A percentile compares a stretch with the other conserved stretches of the same genome.
Conservation (phyloP, 2,329 filamentous ascomycete genomes). For the Lanzia echinophila region DNA sequence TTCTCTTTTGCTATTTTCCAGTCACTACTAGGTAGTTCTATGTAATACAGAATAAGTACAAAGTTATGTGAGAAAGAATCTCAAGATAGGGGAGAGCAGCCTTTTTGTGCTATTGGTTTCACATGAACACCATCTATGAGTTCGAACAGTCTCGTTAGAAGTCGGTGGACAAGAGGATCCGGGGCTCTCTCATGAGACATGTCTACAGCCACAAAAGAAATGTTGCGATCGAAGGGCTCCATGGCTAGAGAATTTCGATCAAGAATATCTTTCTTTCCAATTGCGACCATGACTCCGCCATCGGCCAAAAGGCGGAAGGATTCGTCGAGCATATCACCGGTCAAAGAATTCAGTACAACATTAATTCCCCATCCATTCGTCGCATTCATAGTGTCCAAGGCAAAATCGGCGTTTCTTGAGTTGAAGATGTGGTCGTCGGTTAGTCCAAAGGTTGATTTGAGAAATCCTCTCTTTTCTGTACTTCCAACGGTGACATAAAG, state of each 20-base stretch:
- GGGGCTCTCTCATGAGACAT: conserved; percentile 8
- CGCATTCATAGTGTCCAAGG: not conserved
- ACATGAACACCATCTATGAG: conserved; percentile 7
- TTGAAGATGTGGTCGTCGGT: not conserved
- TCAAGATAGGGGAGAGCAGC: no score
- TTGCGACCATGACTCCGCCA: conserved; percentile 27
- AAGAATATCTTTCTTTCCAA: conserved; percentile 18
- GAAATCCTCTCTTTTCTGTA: not conserved
- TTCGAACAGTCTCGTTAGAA: not conserved
- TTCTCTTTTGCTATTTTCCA: not conserved
- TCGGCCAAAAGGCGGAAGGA: conserved; percentile 31
- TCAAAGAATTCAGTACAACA: conserved; percentile 27
- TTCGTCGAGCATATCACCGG: conserved; percentile 25
- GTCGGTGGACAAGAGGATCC: conserved; percentile 10
- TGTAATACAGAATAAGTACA: not conserved
- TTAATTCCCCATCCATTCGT: conserved; percentile 19
- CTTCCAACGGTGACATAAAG: conserved; percentile 31
- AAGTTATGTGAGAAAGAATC: no score
- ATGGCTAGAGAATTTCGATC: conserved; percentile 13
- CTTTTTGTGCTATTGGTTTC: conserved; percentile 15
- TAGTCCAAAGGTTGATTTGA: not conserved
- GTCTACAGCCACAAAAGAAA: conserved; percentile 17
- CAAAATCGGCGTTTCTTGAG: not conserved
- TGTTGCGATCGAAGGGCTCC: conserved; percentile 18
- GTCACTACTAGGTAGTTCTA: not conserved